Percentiles rank a stretch among this genome's conserved stretches.
These are phyloP conservation scores for Brettanomyces sp. DNA, from an alignment of 805 yeast genomes.

Conservation along the genomic window DNA sequence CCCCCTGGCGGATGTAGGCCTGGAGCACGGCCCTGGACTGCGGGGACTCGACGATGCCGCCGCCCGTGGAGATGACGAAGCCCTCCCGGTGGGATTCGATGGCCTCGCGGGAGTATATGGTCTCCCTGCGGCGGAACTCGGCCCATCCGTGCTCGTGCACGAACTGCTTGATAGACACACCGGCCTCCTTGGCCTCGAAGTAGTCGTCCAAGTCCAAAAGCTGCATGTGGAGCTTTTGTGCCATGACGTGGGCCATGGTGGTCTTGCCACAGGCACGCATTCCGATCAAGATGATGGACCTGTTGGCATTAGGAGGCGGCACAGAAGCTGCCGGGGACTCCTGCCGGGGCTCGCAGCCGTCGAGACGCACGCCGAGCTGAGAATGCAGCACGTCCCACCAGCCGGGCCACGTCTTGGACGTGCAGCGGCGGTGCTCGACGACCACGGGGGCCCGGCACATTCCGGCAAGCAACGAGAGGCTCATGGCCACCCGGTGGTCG, in stretches of 20 bases:
- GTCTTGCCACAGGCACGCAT: constrained; percentile 99
- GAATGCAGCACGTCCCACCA: constrained; percentile 95
- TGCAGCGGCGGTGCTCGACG: constrained; percentile 81
- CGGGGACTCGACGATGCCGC: constrained; percentile 81
- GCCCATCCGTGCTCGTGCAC: constrained; percentile 76
- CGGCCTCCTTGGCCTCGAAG: constrained; percentile 43
- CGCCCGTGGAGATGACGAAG: constrained; percentile 85
- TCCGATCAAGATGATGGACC: constrained; percentile 75
- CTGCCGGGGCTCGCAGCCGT: constrained; percentile 49
- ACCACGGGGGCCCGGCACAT: constrained; percentile 45
- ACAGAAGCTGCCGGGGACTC: constrained; percentile 3
- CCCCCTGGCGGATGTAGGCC: constrained; percentile 52
- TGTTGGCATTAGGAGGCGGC: constrained; percentile 30
- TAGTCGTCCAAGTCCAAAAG: constrained; percentile 70
- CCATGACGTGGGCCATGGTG: constrained; percentile 73
- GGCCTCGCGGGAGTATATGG: constrained; percentile 41
- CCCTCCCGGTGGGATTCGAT: constrained; percentile 34
- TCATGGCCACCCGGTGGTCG: constrained; percentile 98
- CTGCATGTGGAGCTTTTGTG: constrained; percentile 55
- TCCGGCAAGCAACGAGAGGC: constrained; percentile 82
- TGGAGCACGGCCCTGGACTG: constrained; percentile 59
- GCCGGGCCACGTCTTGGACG: constrained; percentile 99
- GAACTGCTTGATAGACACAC: constrained; percentile 46
- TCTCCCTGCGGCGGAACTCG: constrained; percentile 66
- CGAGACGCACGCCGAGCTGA: constrained; percentile 51